Percentiles rank a stretch among this genome's conserved stretches.
These are phyloP conservation scores for Lodderomyces metapsilosis DNA, from an alignment of 1,139 yeast species.

Conservation along the genomic window DNA sequence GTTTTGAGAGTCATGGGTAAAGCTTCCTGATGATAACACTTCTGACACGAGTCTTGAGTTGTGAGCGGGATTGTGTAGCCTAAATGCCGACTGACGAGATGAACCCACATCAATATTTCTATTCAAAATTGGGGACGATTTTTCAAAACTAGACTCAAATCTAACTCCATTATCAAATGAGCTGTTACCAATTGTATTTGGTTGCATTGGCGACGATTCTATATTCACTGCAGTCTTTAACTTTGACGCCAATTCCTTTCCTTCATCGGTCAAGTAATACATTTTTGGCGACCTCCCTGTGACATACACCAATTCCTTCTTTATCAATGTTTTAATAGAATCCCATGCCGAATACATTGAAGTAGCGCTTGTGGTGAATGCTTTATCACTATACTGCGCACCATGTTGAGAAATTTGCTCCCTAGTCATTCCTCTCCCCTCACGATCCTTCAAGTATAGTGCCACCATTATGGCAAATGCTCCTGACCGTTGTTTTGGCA, in stretches of 20 bases:
- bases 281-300: conserved; percentile 57
- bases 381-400: conserved; percentile 58
- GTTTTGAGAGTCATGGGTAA: conserved; percentile 24
- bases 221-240: conserved; percentile 49
- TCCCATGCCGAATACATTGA: conserved; percentile 81
- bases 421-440: conserved; percentile 54
- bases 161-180: conserved; percentile 39
- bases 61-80: conserved; percentile 8
- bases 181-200: conserved; percentile 15
- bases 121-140: conserved; percentile 8
- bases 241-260: conserved; percentile 59
- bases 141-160: conserved; percentile 19
- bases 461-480: conserved; percentile 82
- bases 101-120: neutral
- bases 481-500: conserved; percentile 80
- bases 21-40: neutral
- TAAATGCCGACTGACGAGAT: conserved; percentile 5
- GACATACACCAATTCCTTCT: conserved; percentile 58
- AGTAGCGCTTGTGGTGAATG: conserved; percentile 58
- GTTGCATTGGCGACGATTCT: conserved; percentile 24
- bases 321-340: conserved; percentile 61
- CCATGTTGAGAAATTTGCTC: conserved; percentile 60
- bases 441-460: conserved; percentile 52
- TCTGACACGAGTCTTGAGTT: conserved; percentile 7
- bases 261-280: conserved; percentile 72